Conservation (phyloP, 139 green algal genomes). For the Spirogloea muscicola region DNA sequence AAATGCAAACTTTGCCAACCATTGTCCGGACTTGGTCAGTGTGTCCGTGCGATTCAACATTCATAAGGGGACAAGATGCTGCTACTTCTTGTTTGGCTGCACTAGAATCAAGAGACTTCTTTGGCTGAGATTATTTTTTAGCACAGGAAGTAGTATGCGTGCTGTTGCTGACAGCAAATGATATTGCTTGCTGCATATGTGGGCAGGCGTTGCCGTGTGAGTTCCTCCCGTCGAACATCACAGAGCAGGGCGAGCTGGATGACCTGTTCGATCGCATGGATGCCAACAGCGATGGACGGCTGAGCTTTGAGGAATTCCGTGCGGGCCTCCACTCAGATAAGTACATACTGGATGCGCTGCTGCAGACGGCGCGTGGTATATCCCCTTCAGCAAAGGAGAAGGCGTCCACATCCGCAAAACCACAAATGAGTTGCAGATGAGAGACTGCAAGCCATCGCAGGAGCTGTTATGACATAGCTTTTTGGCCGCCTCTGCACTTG, state of each 20-base stretch:
- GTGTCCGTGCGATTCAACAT: neutral
- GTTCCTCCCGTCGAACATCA: constrained; percentile 18
- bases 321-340: constrained; percentile 9
- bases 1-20: neutral
- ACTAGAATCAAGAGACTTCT: neutral
- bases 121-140: neutral
- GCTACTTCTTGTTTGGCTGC: neutral
- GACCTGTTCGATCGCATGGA: constrained; percentile 39
- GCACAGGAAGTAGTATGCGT: neutral
- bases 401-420: too few species aligned
- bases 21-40: neutral
- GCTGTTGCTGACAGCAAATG: neutral
- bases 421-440: too few species aligned
- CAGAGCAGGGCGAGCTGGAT: constrained; percentile 27
- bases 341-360: constrained; percentile 24
- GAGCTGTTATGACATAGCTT: too few species aligned
- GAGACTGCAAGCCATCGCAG: too few species aligned
- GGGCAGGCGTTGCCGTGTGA: constrained; percentile 25
- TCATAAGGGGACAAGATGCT: neutral
- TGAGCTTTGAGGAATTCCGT: constrained; percentile 36
- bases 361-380: constrained; percentile 27
- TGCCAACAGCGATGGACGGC: constrained; percentile 25
- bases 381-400: too few species aligned
- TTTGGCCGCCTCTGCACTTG: too few species aligned
- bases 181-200: neutral